A percentile compares a stretch with the other conserved stretches of the same genome.
phyloP scores from a whole-genome alignment of 208 protist genomes.

The Wallacemonas rigidus region DNA sequence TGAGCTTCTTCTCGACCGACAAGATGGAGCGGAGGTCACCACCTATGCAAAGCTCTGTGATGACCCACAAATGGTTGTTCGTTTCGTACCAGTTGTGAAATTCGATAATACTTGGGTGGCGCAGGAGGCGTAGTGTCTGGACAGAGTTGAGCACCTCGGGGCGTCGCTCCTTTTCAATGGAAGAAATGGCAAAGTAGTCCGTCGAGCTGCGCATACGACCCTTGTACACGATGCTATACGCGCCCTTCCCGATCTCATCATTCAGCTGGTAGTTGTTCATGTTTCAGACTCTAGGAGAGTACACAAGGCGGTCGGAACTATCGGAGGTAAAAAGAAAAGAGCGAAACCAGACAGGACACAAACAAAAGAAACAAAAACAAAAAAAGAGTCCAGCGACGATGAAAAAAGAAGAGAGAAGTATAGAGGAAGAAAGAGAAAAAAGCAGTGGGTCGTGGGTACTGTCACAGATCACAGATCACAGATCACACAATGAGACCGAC shows the following conservation, averaged over 20 bases:
- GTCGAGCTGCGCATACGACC: conserved; percentile 90
- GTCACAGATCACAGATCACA: too few species aligned
- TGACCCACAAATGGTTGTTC: conserved; percentile 96
- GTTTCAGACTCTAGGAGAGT: not conserved
- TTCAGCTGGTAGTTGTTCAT: conserved; percentile 96
- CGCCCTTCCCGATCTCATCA: conserved; percentile 92
- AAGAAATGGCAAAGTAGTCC: conserved; percentile 94
- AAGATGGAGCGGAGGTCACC: conserved; percentile 89
- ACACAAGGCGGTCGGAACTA: conserved; percentile 8
- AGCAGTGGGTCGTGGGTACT: too few species aligned
- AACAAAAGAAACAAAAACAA: not conserved
- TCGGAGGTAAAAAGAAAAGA: conserved; percentile 2
- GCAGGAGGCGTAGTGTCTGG: conserved; percentile 71
- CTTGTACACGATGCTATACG: conserved; percentile 92
- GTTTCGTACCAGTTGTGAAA: conserved; percentile 97
- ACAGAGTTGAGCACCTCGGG: conserved; percentile 88
- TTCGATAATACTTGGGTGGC: conserved; percentile 86
- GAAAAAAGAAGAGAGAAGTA: not conserved
- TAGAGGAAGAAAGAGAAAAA: too few species aligned
- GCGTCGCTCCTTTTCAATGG: conserved; percentile 92
- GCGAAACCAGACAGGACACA: conserved; percentile 16
- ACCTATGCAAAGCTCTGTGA: conserved; percentile 93
- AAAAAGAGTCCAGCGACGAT: not conserved
- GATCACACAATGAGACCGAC: too few species aligned
- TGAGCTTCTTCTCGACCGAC: conserved; percentile 61